These are phyloP conservation scores for Suaeda aralocaspica DNA, from an alignment of 148 eudicot species.

Conservation along the genomic window DNA sequence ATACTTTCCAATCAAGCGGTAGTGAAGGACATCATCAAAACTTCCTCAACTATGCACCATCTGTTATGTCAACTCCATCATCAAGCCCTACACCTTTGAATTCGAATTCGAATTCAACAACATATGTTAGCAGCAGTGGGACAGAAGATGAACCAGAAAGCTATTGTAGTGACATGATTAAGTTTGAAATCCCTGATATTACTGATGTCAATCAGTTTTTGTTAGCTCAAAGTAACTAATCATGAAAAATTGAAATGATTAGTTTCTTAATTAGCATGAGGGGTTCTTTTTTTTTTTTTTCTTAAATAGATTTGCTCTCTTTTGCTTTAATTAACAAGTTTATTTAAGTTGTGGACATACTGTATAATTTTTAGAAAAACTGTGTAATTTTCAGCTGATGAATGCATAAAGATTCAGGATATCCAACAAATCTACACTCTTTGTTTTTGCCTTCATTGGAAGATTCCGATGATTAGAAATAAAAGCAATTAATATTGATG, in stretches of 20 bases:
- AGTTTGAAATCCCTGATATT: conserved; percentile 59
- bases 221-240: conserved; percentile 31
- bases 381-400: conserved; percentile 30
- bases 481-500: conserved; percentile 16
- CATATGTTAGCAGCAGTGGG: conserved; percentile 34
- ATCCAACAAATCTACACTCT: conserved; percentile 28
- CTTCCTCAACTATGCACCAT: conserved; percentile 45
- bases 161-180: conserved; percentile 58
- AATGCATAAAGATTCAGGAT: conserved; percentile 18
- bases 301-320: background rate
- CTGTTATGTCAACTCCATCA: conserved; percentile 62
- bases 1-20: conserved; percentile 32
- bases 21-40: conserved; percentile 28
- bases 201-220: conserved; percentile 53
- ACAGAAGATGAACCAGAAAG: conserved; percentile 68
- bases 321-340: background rate
- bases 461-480: conserved; percentile 22
- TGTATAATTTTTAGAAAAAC: conserved; percentile 26
- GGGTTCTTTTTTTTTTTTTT: background rate
- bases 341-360: conserved; percentile 20
- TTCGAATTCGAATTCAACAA: conserved; percentile 49
- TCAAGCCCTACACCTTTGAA: conserved; percentile 61
- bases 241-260: background rate
- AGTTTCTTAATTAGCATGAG: background rate
- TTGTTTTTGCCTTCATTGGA: conserved; percentile 27